Evolutionary conservation across 2,329 filamentous ascomycete species (phyloP), one percentile per base, ranked within the genome.

Genomic region (Colletotrichum tropicale): DNA sequence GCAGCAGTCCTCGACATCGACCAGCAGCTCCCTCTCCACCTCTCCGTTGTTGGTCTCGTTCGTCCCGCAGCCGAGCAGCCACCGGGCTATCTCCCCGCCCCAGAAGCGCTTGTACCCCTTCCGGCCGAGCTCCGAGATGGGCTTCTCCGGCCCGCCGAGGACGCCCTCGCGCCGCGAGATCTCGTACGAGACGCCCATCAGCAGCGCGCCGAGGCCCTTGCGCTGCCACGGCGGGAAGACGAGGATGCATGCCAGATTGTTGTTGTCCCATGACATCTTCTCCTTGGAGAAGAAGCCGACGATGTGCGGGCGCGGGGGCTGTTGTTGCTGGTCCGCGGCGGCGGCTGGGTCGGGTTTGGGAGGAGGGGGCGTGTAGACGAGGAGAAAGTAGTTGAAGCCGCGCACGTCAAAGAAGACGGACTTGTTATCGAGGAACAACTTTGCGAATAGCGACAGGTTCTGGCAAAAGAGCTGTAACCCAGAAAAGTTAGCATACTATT

Each of bases 211-310:
- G 1, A 98, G 90, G 2, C 96, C 96, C 78, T 95, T 96, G 77
- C 94, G 93, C 85, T 98, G 96, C 92, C 96, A 98, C 0, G 97
- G 97, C 2, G 97, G 97, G 81, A 98, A 98, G 18, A 98, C 91
- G 8, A 98, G 89, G 79, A 99, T 99, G 83, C 97, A 99, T 1
- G 97, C 97, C 7, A 99, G 90, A 79, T 98, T 99, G 85, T 99
- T 98, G 81, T 96, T 96, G 81, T 99, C 97, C 96, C 97, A 99
- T 5, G 95, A 98, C 89, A 98, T 94, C 84, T 98, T 98, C 85
- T 99, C 97, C 83, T 99, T 98, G 78, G 95, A 98, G 87, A 98
- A 99, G 89, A 98, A 98, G n/a, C 97, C 97, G 2, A 96, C 91
- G 34, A 98, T 93, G 81, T 93, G 92, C 24, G 84, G 81, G 55